Conservation (phyloP, 768 basidiomycete species). For the Daedaleopsis nitida region DNA sequence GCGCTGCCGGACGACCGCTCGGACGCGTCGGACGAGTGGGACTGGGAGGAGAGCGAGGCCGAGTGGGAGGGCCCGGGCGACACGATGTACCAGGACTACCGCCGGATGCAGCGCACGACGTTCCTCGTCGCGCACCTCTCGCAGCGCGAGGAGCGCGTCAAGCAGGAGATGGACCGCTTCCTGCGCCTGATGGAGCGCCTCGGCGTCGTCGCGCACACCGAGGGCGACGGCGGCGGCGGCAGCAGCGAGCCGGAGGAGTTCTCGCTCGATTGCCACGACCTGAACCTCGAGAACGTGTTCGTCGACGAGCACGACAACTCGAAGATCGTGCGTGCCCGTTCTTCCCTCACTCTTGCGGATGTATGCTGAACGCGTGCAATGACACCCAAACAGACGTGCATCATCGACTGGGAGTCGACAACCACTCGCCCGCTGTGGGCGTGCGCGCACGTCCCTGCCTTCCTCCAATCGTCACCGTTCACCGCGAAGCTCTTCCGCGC, state of each 20-base stretch:
- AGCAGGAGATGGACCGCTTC: slow-evolving; percentile 74
- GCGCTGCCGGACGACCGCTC: slow-evolving; percentile 74
- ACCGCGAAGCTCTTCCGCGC: slow-evolving; percentile 70
- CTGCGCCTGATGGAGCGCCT: slow-evolving; percentile 66
- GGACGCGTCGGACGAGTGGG: slow-evolving; percentile 80
- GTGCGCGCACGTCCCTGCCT: slow-evolving; percentile 78
- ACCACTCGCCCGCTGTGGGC: slow-evolving; percentile 86
- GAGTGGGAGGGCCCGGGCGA: slow-evolving; percentile 81
- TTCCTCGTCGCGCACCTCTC: slow-evolving; percentile 74
- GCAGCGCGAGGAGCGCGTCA: slow-evolving; percentile 62
- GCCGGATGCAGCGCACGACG: slow-evolving; percentile 77
- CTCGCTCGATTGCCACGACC: slow-evolving; percentile 81
- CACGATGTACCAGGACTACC: slow-evolving; percentile 80
- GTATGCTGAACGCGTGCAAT: slow-evolving; percentile 1
- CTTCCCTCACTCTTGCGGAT: slow-evolving; percentile 7
- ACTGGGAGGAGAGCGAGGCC: slow-evolving; percentile 76
- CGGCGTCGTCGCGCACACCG: slow-evolving; percentile 32
- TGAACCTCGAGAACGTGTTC: slow-evolving; percentile 84
- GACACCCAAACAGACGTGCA: slow-evolving; percentile 64
- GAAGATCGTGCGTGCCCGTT: slow-evolving; percentile 58
- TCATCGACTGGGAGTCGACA: slow-evolving; percentile 93
- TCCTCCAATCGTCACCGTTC: slow-evolving; percentile 78
- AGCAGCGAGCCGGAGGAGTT: slow-evolving; percentile 60
- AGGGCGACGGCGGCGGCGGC: slow-evolving; percentile 28
- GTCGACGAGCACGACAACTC: slow-evolving; percentile 70